Percentiles rank a stretch among this genome's conserved stretches.
phyloP scores from a whole-genome alignment of 1,139 yeast genomes.

The Candida tropicalis region DNA sequence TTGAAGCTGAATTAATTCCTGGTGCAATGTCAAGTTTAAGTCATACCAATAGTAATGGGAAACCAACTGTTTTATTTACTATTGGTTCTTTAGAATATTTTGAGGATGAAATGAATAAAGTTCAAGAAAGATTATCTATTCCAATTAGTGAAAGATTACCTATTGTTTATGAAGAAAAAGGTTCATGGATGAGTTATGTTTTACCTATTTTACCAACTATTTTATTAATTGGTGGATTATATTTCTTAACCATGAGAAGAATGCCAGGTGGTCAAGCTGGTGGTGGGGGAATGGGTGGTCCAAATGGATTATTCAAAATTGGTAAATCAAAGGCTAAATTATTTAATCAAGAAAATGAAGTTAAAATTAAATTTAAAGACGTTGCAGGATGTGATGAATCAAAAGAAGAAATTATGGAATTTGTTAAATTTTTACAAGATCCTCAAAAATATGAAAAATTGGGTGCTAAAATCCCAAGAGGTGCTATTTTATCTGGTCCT shows the following conservation, averaged over 20 bases:
- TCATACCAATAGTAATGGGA: slow-evolving; percentile 36
- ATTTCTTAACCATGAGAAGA: slow-evolving; percentile 66
- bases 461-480: slow-evolving; percentile 84
- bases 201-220: slow-evolving; percentile 71
- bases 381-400: slow-evolving; percentile 87
- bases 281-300: slow-evolving; percentile 43
- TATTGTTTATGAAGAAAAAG: slow-evolving; percentile 61
- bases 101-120: slow-evolving; percentile 64
- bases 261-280: slow-evolving; percentile 46
- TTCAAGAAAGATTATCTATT: slow-evolving; percentile 63
- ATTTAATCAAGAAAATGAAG: slow-evolving; percentile 71
- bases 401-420: slow-evolving; percentile 83
- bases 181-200: slow-evolving; percentile 56
- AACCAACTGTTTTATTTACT: slow-evolving; percentile 58
- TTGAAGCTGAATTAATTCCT: slow-evolving; percentile 70
- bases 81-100: slow-evolving; percentile 76
- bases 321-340: slow-evolving; percentile 72
- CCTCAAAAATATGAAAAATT: slow-evolving; percentile 73
- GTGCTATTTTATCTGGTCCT: slow-evolving; percentile 81
- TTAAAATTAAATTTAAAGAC: slow-evolving; percentile 72
- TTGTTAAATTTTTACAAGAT: slow-evolving; percentile 74
- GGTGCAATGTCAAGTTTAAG: slow-evolving; percentile 52
- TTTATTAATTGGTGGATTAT: slow-evolving; percentile 68
- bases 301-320: slow-evolving; percentile 63
- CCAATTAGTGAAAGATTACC: slow-evolving; percentile 67